A percentile compares a stretch with the other conserved stretches of the same genome.
Evolutionary conservation across 2,329 filamentous ascomycete species (phyloP).

Genomic region (Ceratocystis cacaofunesta): DNA sequence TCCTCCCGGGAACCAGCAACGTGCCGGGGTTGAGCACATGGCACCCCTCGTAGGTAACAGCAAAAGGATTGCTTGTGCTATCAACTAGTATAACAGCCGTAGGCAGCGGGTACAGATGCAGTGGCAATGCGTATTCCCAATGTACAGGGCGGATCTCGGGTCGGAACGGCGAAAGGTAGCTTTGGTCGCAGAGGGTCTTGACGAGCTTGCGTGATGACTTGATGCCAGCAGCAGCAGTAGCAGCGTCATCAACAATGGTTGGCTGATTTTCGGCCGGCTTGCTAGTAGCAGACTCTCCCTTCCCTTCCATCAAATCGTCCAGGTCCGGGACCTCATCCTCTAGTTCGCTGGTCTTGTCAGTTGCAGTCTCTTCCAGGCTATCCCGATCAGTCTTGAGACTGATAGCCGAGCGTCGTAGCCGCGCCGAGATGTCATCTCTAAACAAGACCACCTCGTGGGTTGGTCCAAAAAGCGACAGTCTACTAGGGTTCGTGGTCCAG

Average conservation of each 20-base stretch:
- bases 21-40: slow-evolving; percentile 87
- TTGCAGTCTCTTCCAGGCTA: slow-evolving; percentile 23
- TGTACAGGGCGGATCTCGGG: slow-evolving; percentile 65
- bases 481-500: slow-evolving; percentile 78
- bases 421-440: slow-evolving; percentile 69
- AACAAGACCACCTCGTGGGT: slow-evolving; percentile 77
- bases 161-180: slow-evolving; percentile 74
- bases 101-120: slow-evolving; percentile 79
- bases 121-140: slow-evolving; percentile 67
- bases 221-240: slow-evolving; percentile 26
- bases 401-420: slow-evolving; percentile 63
- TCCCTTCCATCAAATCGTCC: slow-evolving; percentile 31
- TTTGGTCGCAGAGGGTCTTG: slow-evolving; percentile 84
- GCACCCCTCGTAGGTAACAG: slow-evolving; percentile 85
- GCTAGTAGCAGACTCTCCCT: slow-evolving; percentile 21
- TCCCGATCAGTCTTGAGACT: slow-evolving; percentile 40
- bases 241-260: slow-evolving; percentile 14
- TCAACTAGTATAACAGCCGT: slow-evolving; percentile 74
- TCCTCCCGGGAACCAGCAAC: slow-evolving; percentile 53
- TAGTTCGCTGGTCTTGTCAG: neutral
- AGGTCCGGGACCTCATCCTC: slow-evolving; percentile 18
- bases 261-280: slow-evolving; percentile 28
- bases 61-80: slow-evolving; percentile 65
- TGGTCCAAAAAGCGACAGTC: slow-evolving; percentile 73
- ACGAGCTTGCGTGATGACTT: slow-evolving; percentile 61